Base-by-base conservation (phyloP, 2,329 filamentous ascomycete species). In the Sporothrix variecibatus region DNA sequence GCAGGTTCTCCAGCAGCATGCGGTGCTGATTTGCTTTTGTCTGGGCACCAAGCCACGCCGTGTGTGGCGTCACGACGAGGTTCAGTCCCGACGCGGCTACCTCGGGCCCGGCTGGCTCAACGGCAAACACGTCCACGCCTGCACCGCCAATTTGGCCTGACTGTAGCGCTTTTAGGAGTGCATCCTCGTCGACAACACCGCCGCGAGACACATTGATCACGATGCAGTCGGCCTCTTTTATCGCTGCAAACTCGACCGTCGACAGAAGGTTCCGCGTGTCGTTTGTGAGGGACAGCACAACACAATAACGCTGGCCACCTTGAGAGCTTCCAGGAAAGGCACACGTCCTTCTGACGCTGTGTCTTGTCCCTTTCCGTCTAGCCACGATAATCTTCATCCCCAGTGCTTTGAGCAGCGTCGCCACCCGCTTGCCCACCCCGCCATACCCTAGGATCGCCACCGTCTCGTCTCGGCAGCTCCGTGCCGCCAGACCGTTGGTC, bases 161-260 rank as follows among this genome's bases (percentile, higher is more conserved):
- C 34, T 79, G 76, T 71, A 83, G 75, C 12, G 81, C 81, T 8
- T 78, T 76, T 0, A 82, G 75, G 65, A 83, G 73, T 3, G 81
- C 81, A 11, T 78, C 78, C 74, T 83, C 81, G 75, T 83, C 81
- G 0, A 83, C 78, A 8, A 81, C 72, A 11, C 78, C 77, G 6
- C 81, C 82, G 8, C 81, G 75, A 1, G 81, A 80, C 60, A 82
- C 80, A 67, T 82, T 82, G 68, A 82, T 76, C 34, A 80, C 28
- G 67, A 81, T 72, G 71, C 77, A 76, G 76, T 80, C 75, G 0
- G 31, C 7, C 58, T 78, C 65, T 67, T 75, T 76, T 38, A 77
- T 74, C 40, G 73, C 17, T 1, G 67, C 71, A 46, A 80, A 77
- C 65, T 78, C 65, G 46, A 73, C 58, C 2, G 49, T 68, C 4